Evolutionary conservation across 2,329 filamentous ascomycete genomes (phyloP), one percentile per base, ranked within the genome.

Genomic region (Talaromyces albobiverticillius): DNA sequence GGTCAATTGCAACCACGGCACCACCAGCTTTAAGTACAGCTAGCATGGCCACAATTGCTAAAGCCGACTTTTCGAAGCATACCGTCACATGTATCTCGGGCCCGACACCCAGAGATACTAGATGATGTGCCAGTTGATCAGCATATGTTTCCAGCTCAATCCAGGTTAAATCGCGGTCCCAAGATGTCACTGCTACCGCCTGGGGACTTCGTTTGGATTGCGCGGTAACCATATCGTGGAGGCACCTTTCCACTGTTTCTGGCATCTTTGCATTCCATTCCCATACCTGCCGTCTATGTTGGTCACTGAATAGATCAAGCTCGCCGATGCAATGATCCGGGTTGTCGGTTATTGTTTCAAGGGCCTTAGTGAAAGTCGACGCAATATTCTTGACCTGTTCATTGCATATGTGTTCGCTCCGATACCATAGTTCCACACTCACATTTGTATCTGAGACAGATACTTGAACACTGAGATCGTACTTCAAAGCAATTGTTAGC

Each of bases 51-150:
- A 70, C 60, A 18, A 64, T 55, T 13, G 63, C 64, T 66, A 65
- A 69, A 31, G 47, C 59, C 23, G 65, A 69, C 45, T 69, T 69
- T 42, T 68, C 62, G 38, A 70, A 70, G 46, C 62, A 67, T 6
- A 67, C 32, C 9, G 61, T 60, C 5, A 69, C 56, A 13, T 59
- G 48, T 20, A 57, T 56, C 4, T 61, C 60, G 13, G 68, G 42
- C n/a, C 64, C 57, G 29, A 74, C 60, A 53, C 70, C 67, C 22
- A 64, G 59, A 2, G 61, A 60, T 10, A 61, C 60, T 13, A 73
- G 59, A 34, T 65, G 61, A 40, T 63, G 57, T 9, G 68, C 64
- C 34, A 63, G 59, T 51, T 22, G 61, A 54, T 50, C 69, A 55
- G 58, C 71, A 59, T 73, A 64, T 5, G 58, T 61, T 13, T 70